Conservation (phyloP, 495 filamentous ascomycete genomes). For the Jackrogersella minutella region DNA sequence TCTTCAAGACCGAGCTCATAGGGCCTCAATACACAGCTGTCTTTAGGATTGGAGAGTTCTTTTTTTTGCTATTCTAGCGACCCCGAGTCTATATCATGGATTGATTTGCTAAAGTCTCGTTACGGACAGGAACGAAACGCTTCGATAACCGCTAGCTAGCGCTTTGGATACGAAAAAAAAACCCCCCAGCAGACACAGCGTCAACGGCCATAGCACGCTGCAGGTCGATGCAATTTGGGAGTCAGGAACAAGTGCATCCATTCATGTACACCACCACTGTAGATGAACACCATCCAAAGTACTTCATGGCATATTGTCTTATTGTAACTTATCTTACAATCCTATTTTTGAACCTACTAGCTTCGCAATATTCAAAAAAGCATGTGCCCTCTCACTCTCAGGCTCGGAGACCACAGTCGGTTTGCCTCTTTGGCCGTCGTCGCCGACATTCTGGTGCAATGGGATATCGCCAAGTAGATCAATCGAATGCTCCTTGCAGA, state of each 20-base stretch:
- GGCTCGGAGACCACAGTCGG: conserved; percentile 91
- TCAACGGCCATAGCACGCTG: background rate
- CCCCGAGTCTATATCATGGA: conserved; percentile 13
- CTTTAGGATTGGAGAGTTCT: conserved; percentile 40
- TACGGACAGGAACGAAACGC: conserved; percentile 26
- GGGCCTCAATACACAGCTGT: conserved; percentile 34
- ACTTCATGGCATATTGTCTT: background rate
- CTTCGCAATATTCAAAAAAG: conserved; percentile 75
- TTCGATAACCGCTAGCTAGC: background rate
- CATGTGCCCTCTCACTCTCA: conserved; percentile 70
- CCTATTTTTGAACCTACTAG: conserved; percentile 64
- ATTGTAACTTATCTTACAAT: conserved; percentile 28
- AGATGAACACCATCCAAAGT: background rate
- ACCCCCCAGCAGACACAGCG: background rate
- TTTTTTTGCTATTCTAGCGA: conserved; percentile 23
- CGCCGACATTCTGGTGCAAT: conserved; percentile 83
- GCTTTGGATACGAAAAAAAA: too few species aligned
- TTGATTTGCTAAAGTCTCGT: conserved; percentile 44
- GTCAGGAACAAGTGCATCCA: background rate
- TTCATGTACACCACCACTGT: background rate
- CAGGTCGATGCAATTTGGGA: background rate
- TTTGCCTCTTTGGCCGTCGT: conserved; percentile 86
- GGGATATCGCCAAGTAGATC: conserved; percentile 89
- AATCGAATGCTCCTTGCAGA: conserved; percentile 67
- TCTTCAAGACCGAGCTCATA: conserved; percentile 28